Base-by-base conservation (phyloP, 2,329 filamentous ascomycete species). In the Hypoxylon sp. region DNA sequence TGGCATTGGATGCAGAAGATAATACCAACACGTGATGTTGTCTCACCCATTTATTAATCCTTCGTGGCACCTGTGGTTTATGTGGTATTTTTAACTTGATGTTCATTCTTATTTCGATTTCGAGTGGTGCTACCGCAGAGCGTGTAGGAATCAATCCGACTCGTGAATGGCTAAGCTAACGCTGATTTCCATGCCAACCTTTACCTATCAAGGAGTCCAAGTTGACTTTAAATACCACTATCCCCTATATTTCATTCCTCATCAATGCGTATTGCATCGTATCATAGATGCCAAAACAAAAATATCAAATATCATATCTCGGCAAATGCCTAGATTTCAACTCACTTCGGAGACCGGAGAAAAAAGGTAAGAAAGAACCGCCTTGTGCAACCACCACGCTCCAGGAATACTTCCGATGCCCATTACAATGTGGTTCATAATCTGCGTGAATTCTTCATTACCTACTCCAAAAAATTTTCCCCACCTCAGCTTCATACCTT, bases 11-110 rank as follows among this genome's bases (percentile, higher is more conserved):
- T 53, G 30, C 41, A 62, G 28, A 49, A 45, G 30, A 61, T 56
- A 34, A 61, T 56, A 34, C 17, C 51, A 36, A 66, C 66, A 68
- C 66, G 66, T 68, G 66, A 66, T 68, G 23, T 48, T 55, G 55
- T 64, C 61, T 64, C 43, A 64, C 55, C 45, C 32, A 53, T 64
- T 64, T 63, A 63, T 58, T 32, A 63, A 30, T 32, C 51, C 32
- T 55, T 17, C 30, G 30, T 53, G 41, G 25, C 55, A 34, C 25
- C 21, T 55, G 57, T 30, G 34, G 6, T 50, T 59, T 59, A 41
- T 21, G n/a, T 50, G 17, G 5, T 17, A 7, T 43, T 60, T 28
- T 50, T 50, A 11, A 49, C 28, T 50, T 50, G 46, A 51, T 50
- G 32, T 48, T 53, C 28, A 53, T 61, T 41, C 58, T 61, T 23